These are phyloP conservation scores for Ascocoryne sarcoides DNA, from an alignment of 2,329 filamentous ascomycete genomes.

Conservation along the genomic window DNA sequence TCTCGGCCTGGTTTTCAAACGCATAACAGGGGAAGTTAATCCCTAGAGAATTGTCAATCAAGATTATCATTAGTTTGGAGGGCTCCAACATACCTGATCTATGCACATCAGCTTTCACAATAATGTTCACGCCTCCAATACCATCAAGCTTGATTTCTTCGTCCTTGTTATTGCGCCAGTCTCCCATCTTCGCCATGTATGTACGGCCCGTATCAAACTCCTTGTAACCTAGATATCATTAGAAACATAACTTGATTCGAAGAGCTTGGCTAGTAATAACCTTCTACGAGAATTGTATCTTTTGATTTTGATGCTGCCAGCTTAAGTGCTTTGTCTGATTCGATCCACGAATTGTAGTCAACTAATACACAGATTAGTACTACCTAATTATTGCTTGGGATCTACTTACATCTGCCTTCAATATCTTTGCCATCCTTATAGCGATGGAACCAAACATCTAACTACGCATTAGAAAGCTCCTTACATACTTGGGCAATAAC, in stretches of 20 bases:
- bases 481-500: slow-evolving; percentile 28
- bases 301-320: slow-evolving; percentile 62
- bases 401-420: slow-evolving; percentile 76
- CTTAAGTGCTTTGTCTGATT: slow-evolving; percentile 75
- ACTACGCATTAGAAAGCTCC: slow-evolving; percentile 22
- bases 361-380: slow-evolving; percentile 42
- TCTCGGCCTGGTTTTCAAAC: slow-evolving; percentile 98
- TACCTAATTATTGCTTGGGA: slow-evolving; percentile 17
- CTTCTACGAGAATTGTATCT: slow-evolving; percentile 81
- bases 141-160: slow-evolving; percentile 89
- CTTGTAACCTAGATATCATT: slow-evolving; percentile 60
- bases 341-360: slow-evolving; percentile 98
- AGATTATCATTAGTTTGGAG: neutral
- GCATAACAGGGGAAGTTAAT: slow-evolving; percentile 97
- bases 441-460: slow-evolving; percentile 95
- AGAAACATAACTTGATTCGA: too few relatives aligned
- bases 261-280: too few relatives aligned
- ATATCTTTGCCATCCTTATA: slow-evolving; percentile 72
- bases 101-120: slow-evolving; percentile 97
- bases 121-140: slow-evolving; percentile 92
- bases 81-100: slow-evolving; percentile 59
- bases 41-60: slow-evolving; percentile 51
- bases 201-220: slow-evolving; percentile 84
- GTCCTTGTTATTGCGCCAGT: slow-evolving; percentile 87
- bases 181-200: slow-evolving; percentile 85